These are phyloP conservation scores for Lipomyces orientalis DNA, from an alignment of 805 yeast genomes.

Conservation along the genomic window DNA sequence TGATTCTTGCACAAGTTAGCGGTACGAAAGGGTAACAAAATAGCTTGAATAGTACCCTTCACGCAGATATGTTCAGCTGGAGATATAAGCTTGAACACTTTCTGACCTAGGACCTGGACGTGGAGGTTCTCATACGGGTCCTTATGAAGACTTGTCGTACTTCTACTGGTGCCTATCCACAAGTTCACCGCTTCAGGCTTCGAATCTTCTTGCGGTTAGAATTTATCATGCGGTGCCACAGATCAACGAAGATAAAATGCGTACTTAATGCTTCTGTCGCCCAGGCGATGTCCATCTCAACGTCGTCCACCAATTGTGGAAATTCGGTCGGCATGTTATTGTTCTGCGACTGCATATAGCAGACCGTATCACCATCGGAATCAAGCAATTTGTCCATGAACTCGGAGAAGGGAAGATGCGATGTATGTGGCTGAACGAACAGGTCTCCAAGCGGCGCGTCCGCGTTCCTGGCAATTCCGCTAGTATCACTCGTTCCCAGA, in stretches of 20 bases:
- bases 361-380: conserved; percentile 21
- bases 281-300: conserved; percentile 34
- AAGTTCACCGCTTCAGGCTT: conserved; percentile 48
- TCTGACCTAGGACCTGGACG: conserved; percentile 46
- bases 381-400: conserved; percentile 38
- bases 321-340: conserved; percentile 45
- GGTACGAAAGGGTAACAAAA: neutral
- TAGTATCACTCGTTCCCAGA: neutral
- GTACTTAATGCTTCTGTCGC: conserved; percentile 37
- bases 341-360: conserved; percentile 50
- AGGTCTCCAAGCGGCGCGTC: conserved; percentile 45
- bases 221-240: neutral
- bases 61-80: conserved; percentile 40
- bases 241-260: neutral
- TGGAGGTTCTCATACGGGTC: conserved; percentile 47
- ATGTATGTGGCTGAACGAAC: conserved; percentile 46
- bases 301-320: conserved; percentile 30
- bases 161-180: conserved; percentile 47
- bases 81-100: conserved; percentile 46
- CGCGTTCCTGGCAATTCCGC: conserved; percentile 45
- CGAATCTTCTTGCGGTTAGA: conserved; percentile 28
- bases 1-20: conserved; percentile 36
- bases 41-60: conserved; percentile 8
- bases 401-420: conserved; percentile 38
- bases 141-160: conserved; percentile 39